A percentile compares a stretch with the other conserved stretches of the same genome.
Evolutionary conservation across 2,329 filamentous ascomycete genomes (phyloP).

Genomic region (Aspergillus ochraceus): DNA sequence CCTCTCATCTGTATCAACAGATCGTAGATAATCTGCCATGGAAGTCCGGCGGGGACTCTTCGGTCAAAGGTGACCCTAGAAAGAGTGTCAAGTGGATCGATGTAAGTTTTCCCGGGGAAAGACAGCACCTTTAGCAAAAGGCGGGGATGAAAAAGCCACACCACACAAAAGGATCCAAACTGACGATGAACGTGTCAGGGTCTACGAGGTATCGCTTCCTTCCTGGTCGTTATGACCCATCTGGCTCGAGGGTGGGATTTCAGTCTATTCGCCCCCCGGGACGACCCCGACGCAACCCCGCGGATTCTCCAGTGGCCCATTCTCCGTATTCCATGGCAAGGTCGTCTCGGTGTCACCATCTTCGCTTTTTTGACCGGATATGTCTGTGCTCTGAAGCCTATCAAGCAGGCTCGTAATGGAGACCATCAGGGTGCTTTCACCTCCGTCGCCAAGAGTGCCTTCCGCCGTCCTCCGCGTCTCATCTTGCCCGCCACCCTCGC

Average conservation of each 20-base stretch:
- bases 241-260: conserved; percentile 54
- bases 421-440: conserved; percentile 47
- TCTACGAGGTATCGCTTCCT: conserved; percentile 54
- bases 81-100: conserved; percentile 60
- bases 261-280: conserved; percentile 51
- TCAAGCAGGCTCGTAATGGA: conserved; percentile 51
- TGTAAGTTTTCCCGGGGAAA: conserved; percentile 42
- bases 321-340: conserved; percentile 57
- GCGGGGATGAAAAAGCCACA: background rate
- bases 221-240: conserved; percentile 55
- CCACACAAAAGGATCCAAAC: background rate
- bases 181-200: conserved; percentile 37
- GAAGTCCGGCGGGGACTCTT: conserved; percentile 21
- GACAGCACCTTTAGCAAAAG: background rate
- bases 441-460: conserved; percentile 54
- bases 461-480: conserved; percentile 54
- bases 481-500: conserved; percentile 55
- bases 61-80: conserved; percentile 32
- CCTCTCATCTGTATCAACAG: conserved; percentile 19
- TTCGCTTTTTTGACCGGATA: conserved; percentile 59
- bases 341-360: conserved; percentile 56
- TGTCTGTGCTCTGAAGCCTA: conserved; percentile 56
- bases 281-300: conserved; percentile 43
- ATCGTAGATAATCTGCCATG: conserved; percentile 24
- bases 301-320: conserved; percentile 53